Percentiles rank a stretch among this genome's conserved stretches.
Evolutionary conservation across 768 basidiomycete species (phyloP).

Genomic region (Psilocybe sp.): DNA sequence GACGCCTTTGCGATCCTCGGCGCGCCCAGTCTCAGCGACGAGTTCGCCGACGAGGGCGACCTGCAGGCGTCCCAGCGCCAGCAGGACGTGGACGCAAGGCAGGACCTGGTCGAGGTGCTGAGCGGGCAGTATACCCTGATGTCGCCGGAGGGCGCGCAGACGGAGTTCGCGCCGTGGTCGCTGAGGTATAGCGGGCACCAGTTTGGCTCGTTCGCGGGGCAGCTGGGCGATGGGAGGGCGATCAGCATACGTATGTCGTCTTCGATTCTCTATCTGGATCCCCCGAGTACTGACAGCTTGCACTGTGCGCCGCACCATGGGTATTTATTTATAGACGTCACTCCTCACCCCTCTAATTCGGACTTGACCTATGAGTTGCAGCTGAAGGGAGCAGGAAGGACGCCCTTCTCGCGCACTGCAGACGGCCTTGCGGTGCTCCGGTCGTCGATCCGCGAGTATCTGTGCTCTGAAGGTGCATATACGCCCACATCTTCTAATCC

Average conservation of each 20-base stretch:
- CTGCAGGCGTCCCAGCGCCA: conserved; percentile 25
- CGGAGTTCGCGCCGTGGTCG: conserved; percentile 75
- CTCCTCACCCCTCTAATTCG: conserved; percentile 61
- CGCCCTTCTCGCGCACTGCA: conserved; percentile 88
- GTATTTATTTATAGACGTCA: conserved; percentile 53
- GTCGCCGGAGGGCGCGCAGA: conserved; percentile 27
- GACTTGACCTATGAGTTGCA: conserved; percentile 77
- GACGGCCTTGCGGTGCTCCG: conserved; percentile 96
- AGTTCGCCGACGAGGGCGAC: conserved; percentile 33
- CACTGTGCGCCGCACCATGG: too few species aligned
- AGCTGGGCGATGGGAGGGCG: conserved; percentile 93
- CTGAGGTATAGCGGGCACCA: conserved; percentile 91
- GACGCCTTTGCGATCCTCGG: conserved; percentile 75
- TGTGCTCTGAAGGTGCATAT: conserved; percentile 79
- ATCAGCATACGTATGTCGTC: conserved; percentile 63
- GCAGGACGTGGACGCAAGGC: conserved; percentile 44
- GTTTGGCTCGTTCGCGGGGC: conserved; percentile 89
- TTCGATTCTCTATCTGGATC: not conserved
- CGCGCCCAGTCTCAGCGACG: conserved; percentile 47
- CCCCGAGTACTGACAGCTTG: conserved; percentile 1
- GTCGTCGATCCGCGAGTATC: conserved; percentile 90
- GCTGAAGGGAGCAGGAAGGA: conserved; percentile 91
- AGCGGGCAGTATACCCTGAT: conserved; percentile 75
- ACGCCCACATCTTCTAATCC: not conserved
- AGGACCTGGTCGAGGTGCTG: conserved; percentile 79